These are phyloP conservation scores for Lactifluus hygrophoroides DNA, from an alignment of 768 basidiomycete species.

Conservation along the genomic window DNA sequence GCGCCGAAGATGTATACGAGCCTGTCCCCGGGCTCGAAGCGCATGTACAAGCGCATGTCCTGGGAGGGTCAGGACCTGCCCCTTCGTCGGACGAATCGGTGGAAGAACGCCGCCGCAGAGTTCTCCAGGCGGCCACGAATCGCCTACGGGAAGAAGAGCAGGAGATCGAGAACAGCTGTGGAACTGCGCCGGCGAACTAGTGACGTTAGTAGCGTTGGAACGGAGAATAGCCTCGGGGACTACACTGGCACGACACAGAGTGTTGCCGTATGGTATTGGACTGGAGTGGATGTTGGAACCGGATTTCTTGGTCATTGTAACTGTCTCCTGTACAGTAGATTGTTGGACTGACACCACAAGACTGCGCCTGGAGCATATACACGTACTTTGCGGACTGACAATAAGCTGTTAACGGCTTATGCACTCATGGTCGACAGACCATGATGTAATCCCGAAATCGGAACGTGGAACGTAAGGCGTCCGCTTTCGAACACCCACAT, in stretches of 20 bases:
- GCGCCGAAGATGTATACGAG: slow-evolving; percentile 33
- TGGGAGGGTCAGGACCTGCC: slow-evolving; percentile 32
- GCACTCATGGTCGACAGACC: no score
- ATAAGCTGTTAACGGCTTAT: no score
- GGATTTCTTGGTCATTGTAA: background rate
- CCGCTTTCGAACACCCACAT: background rate
- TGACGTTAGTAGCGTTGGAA: background rate
- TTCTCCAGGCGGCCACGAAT: slow-evolving; percentile 52
- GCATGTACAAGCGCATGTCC: slow-evolving; percentile 43
- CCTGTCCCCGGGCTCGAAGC: slow-evolving; percentile 49
- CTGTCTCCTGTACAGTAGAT: no score
- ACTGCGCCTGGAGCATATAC: background rate
- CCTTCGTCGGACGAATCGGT: slow-evolving; percentile 33
- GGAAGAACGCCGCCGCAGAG: slow-evolving; percentile 48
- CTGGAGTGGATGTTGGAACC: background rate
- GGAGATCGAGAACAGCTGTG: slow-evolving; percentile 64
- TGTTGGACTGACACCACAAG: background rate
- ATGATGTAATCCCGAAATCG: background rate
- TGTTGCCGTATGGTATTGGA: no score
- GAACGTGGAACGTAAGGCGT: background rate
- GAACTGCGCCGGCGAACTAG: slow-evolving; percentile 33
- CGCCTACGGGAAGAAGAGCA: slow-evolving; percentile 59
- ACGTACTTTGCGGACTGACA: background rate
- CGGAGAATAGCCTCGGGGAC: no score
- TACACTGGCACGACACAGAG: background rate